Percentiles rank a stretch among this genome's conserved stretches.
Evolutionary conservation across 1,139 yeast species (phyloP).

Genomic region (Debaryomyces fabryi): DNA sequence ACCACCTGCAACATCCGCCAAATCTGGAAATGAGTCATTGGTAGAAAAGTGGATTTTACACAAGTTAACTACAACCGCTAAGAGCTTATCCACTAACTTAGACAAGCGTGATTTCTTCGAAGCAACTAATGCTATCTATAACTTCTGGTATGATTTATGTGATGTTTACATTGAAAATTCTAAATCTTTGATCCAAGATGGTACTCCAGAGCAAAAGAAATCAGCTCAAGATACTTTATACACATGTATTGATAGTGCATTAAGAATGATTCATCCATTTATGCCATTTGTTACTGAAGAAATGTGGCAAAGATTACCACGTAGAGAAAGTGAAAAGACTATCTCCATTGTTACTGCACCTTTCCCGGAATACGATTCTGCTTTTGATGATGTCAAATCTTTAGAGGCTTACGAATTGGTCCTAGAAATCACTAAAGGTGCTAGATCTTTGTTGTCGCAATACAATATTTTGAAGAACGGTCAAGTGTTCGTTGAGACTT

Average conservation of each 20-base stretch:
- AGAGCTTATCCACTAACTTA: conserved; percentile 62
- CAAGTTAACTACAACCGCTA: conserved; percentile 73
- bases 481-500: conserved; percentile 76
- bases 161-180: conserved; percentile 98
- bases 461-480: conserved; percentile 88
- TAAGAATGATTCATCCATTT: conserved; percentile 93
- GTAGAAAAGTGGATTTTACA: conserved; percentile 98
- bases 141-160: conserved; percentile 95
- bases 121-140: conserved; percentile 84
- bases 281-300: conserved; percentile 98
- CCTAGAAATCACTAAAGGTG: conserved; percentile 84
- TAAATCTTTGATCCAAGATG: conserved; percentile 88
- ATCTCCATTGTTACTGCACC: conserved; percentile 76
- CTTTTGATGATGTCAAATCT: conserved; percentile 65
- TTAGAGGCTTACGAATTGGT: conserved; percentile 78
- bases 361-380: conserved; percentile 69
- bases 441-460: conserved; percentile 90
- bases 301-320: conserved; percentile 98
- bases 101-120: conserved; percentile 89
- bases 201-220: conserved; percentile 77
- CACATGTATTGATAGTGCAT: conserved; percentile 89
- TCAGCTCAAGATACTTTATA: conserved; percentile 94
- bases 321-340: conserved; percentile 71
- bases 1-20: conserved; percentile 67
- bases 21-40: conserved; percentile 81